Conservation (phyloP, 345 rosid genomes). For the Aquilaria sinensis region DNA sequence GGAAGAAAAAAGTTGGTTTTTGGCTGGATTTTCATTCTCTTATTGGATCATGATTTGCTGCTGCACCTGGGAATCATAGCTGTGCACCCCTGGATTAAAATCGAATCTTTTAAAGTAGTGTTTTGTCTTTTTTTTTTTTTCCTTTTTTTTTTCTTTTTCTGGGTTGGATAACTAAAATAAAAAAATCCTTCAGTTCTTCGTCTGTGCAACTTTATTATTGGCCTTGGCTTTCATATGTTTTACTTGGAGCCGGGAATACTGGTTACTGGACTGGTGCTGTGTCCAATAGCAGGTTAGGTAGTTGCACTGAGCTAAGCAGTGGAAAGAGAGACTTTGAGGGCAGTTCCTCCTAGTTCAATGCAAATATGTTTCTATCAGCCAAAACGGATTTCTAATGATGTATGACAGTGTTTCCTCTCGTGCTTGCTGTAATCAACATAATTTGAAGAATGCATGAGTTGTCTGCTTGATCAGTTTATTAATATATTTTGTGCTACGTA, state of each 20-base stretch:
- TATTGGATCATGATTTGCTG: conserved; percentile 10
- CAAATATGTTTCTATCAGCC: conserved; percentile 5
- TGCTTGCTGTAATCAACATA: neutral
- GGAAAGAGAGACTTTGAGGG: neutral
- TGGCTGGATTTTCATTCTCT: conserved; percentile 8
- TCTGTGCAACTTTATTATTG: conserved; percentile 15
- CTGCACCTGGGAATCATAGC: conserved; percentile 4
- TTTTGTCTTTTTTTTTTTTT: no score
- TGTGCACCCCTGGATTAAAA: conserved; percentile 2
- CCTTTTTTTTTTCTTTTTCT: no score
- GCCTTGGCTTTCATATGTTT: conserved; percentile 11
- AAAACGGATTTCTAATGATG: neutral
- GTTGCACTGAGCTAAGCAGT: neutral
- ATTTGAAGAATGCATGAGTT: neutral
- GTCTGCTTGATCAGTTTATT: neutral
- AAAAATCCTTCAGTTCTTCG: conserved; percentile 15
- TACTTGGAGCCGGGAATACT: conserved; percentile 5
- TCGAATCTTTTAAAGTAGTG: neutral
- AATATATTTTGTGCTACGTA: neutral
- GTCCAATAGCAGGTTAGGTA: neutral
- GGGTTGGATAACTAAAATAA: neutral
- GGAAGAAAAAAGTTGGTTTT: neutral
- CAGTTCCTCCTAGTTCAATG: neutral
- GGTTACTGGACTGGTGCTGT: neutral
- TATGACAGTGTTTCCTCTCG: neutral